Percentiles rank a stretch among this genome's conserved stretches.
Evolutionary conservation across 805 yeast genomes (phyloP).

Genomic region (Pichia heedii): DNA sequence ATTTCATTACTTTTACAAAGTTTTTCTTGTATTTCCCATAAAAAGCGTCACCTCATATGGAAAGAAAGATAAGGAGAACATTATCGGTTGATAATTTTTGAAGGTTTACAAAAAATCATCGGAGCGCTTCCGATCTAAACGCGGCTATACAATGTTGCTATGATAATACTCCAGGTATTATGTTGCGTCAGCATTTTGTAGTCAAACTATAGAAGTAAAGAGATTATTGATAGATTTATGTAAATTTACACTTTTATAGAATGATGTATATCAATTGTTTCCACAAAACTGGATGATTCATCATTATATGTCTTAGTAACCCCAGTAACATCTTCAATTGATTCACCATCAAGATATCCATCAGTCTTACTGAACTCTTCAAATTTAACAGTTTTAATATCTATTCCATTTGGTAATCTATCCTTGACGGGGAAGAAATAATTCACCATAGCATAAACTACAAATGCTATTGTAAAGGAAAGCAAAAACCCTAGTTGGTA

Average conservation of each 20-base stretch:
- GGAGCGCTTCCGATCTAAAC: no score
- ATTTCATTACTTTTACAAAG: no score
- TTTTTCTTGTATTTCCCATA: no score
- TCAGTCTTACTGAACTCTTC: conserved; percentile 9
- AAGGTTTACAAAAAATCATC: no score
- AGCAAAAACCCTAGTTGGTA: conserved; percentile 12
- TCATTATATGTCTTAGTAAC: background rate
- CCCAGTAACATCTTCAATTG: conserved; percentile 2
- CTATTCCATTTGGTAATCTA: conserved; percentile 1
- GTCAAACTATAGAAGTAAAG: background rate
- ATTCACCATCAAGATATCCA: conserved; percentile 7
- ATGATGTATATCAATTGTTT: background rate
- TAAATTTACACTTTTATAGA: background rate
- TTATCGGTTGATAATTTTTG: no score
- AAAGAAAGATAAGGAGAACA: no score
- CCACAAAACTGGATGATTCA: conserved; percentile 1
- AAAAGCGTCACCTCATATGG: no score
- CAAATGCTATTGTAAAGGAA: conserved; percentile 9
- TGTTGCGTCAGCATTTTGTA: no score
- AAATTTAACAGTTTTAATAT: conserved; percentile 4
- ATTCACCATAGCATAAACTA: conserved; percentile 5
- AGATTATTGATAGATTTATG: no score
- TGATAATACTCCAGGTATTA: no score
- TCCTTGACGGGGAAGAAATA: conserved; percentile 2
- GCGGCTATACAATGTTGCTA: no score